Base-by-base conservation (phyloP, 2,329 filamentous ascomycete genomes). In the Ophiostoma himal-ulmi region DNA sequence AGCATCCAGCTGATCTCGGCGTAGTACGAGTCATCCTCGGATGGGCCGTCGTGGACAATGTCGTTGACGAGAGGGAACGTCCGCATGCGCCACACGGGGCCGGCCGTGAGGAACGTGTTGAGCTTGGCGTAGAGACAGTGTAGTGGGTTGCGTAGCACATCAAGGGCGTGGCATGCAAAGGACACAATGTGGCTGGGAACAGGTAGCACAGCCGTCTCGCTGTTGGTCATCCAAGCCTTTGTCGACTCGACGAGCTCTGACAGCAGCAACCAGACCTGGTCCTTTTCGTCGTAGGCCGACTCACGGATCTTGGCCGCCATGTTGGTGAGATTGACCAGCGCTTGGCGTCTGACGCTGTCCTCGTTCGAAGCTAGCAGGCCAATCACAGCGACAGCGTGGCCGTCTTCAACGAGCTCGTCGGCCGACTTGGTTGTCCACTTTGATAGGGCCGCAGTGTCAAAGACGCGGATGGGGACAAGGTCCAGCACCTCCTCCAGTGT, bases 71-170 rank as follows among this genome's bases (percentile, higher is more conserved):
- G 83, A 8, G 95, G 85, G 34, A 95, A 86, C 76, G 91, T 87
- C 22, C 89, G 77, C 48, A 68, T 41, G 6, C 89, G 84, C 94
- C 94, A 98, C 34, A 84, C 79, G 0, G 94, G 94, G 0, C 88
- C 86, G 68, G 88, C 88, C 30, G 92, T 92, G 48, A 98, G 85
- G 78, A 94, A 97, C 6, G 85, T 83, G 81, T 96, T 97, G 79
- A 95, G 82, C 77, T 97, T 97, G 71, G 88, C 87, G 78, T 97
- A 98, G 52, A 97, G 85, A 72, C 87, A 87, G 77, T 96, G 92
- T 20, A 93, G 84, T 0, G 94, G 94, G 72, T 92, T 89, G 30
- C 84, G 85, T 65, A 96, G 81, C 20, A 96, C 87, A 1, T 85
- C 81, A 8, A 96, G 83, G 1, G 89, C 88, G 73, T 88, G 87